phyloP scores from a whole-genome alignment of 2,329 filamentous ascomycete species.

The Chrysosporium queenslandicum region DNA sequence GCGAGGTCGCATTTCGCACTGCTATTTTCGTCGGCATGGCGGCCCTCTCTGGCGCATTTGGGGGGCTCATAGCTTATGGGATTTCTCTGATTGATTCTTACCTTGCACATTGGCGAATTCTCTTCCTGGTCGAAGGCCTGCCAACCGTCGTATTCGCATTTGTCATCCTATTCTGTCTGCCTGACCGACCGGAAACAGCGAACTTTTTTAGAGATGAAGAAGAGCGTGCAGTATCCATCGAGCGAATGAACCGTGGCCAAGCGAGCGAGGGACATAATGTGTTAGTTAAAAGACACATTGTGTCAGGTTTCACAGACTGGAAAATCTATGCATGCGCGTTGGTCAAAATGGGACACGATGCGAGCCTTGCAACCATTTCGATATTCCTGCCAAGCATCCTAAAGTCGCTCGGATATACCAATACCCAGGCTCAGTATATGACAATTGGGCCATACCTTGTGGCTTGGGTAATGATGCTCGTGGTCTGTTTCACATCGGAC shows the following conservation, averaged over 20 bases:
- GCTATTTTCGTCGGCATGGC: slow-evolving; percentile 46
- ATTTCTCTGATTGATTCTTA: slow-evolving; percentile 22
- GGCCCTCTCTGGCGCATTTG: slow-evolving; percentile 46
- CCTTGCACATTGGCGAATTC: slow-evolving; percentile 40
- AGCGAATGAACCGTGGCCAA: slow-evolving; percentile 16
- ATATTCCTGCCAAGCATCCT: slow-evolving; percentile 38
- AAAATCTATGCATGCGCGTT: slow-evolving; percentile 14
- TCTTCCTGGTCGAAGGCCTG: slow-evolving; percentile 44
- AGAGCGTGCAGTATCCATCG: slow-evolving; percentile 13
- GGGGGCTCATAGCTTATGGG: slow-evolving; percentile 39
- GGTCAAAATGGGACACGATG: slow-evolving; percentile 18
- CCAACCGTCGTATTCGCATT: slow-evolving; percentile 38
- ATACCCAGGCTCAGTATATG: slow-evolving; percentile 42
- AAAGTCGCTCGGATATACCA: slow-evolving; percentile 46
- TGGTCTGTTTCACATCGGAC: slow-evolving; percentile 44
- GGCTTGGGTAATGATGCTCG: slow-evolving; percentile 51
- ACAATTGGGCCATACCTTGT: slow-evolving; percentile 50
- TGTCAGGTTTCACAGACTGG: slow-evolving; percentile 17
- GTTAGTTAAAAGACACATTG: slow-evolving; percentile 14
- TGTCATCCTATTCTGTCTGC: slow-evolving; percentile 37
- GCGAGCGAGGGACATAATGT: slow-evolving; percentile 15
- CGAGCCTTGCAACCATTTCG: slow-evolving; percentile 29
- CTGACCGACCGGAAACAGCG: slow-evolving; percentile 29
- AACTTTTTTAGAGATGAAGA: slow-evolving; percentile 16
- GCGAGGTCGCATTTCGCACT: slow-evolving; percentile 46